A percentile compares a stretch with the other conserved stretches of the same genome.
Conservation (phyloP, 169 alveolate genomes). For the Hepatocystis sp. region DNA sequence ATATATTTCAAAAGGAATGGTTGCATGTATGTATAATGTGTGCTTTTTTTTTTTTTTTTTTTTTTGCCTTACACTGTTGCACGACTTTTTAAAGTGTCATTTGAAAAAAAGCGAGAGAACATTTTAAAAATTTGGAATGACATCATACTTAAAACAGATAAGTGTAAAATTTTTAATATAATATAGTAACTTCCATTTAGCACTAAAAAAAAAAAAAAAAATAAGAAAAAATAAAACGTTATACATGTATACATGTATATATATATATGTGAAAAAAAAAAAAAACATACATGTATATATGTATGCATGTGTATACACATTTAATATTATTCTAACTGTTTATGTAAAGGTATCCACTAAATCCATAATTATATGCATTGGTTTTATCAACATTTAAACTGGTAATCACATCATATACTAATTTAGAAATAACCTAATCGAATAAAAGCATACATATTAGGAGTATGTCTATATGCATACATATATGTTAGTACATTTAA, state of each 20-base stretch:
- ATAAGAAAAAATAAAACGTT: neutral
- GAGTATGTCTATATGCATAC: neutral
- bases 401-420: constrained; percentile 36
- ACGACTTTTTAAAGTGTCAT: constrained; percentile 21
- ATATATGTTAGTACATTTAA: neutral
- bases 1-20: too few relatives aligned
- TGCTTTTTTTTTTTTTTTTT: neutral
- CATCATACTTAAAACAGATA: constrained; percentile 15
- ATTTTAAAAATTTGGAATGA: constrained; percentile 25
- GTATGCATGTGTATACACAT: neutral
- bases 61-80: constrained; percentile 22
- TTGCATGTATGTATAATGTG: neutral
- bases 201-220: constrained; percentile 17
- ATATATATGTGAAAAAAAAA: neutral
- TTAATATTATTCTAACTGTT: constrained; percentile 21
- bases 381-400: constrained; percentile 20
- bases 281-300: neutral
- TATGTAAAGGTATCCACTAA: constrained; percentile 52
- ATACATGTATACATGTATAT: constrained; percentile 3
- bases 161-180: constrained; percentile 33
- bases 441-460: neutral
- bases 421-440: constrained; percentile 19
- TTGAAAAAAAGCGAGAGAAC: constrained; percentile 20
- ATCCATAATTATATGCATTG: constrained; percentile 50
- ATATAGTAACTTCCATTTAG: constrained; percentile 34